Evolutionary conservation across 345 rosid species (phyloP).

Genomic region (Eutrema heterophyllum): DNA sequence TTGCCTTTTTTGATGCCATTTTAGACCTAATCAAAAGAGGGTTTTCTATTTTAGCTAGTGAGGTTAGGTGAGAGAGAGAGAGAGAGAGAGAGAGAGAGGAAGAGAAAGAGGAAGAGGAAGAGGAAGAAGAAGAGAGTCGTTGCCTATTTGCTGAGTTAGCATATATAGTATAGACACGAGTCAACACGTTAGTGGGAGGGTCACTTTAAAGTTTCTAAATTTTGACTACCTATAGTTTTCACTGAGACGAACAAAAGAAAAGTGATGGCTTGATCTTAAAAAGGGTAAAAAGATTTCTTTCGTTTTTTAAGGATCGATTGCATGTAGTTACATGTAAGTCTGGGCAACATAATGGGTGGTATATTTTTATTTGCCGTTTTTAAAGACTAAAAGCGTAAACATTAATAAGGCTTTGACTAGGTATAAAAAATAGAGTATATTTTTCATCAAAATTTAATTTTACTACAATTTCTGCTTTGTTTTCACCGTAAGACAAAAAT

Average conservation of each 20-base stretch:
- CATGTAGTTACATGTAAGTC: background rate
- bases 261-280: background rate
- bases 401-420: constrained; percentile 4
- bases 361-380: constrained; percentile 6
- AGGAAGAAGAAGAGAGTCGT: constrained; percentile 21
- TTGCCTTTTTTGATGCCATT: constrained; percentile 32
- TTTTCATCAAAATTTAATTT: background rate
- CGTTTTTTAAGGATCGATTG: background rate
- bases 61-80: constrained; percentile 20
- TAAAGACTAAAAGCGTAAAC: background rate
- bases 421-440: background rate
- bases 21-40: constrained; percentile 17
- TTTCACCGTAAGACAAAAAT: background rate
- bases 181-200: constrained; percentile 19
- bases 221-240: constrained; percentile 30
- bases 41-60: background rate
- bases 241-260: constrained; percentile 16
- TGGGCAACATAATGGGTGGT: background rate
- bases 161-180: constrained; percentile 20
- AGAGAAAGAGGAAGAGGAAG: background rate
- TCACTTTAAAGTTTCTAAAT: constrained; percentile 13
- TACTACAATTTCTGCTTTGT: background rate
- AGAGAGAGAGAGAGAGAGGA: background rate
- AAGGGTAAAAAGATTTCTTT: background rate
- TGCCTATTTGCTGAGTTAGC: constrained; percentile 1